Evolutionary conservation across 768 basidiomycete species (phyloP), one percentile per base, ranked within the genome.

Genomic region (Gymnopilus dilepis): DNA sequence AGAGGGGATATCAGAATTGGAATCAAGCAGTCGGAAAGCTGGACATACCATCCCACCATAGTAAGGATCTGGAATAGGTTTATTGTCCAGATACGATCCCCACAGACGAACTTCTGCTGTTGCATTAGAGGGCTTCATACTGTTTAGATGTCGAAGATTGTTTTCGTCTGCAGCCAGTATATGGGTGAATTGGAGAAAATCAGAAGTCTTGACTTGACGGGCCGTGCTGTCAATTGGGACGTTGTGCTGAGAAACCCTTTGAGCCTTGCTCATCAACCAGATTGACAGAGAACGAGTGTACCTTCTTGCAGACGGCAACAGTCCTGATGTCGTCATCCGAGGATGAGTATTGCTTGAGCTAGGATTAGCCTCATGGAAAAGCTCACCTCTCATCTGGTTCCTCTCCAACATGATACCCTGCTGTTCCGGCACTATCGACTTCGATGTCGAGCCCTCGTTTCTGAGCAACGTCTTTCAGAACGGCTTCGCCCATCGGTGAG

Each of bases 401-500:
- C 50, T 95, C 91, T 1, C 90, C 93, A 34, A 87, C 73, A 67
- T 97, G 95, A 73, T 95, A 96, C 13, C 84, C 89, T 9, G 86
- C 87, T 1, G 94, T 97, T 1, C 94, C 94, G 66, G 90, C 91
- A 53, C 92, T 94, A 67, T 95, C 93, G 30, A 95, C 90, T 12
- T 73, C 68, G 62, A 95, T 80, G 51, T 88, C 82, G 40, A 92
- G 69, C 12, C 86, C 86, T 33, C 91, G 86, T 67, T 87, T 82
- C 51, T 79, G 75, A 8, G 90, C 91, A 59, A 86, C 82, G 56
- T 92, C 82, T 61, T 77, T 80, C 30, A 96, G 81, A 22, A 96
- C 91, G 2, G 94, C 95, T 76, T 95, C 93, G 30, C 94, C 95
- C 87, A 97, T 93, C 0, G 95, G 94, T 22, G 92, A 94, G 33